Base-by-base conservation (phyloP, 495 filamentous ascomycete species). In the Tetracladium marchalianum region DNA sequence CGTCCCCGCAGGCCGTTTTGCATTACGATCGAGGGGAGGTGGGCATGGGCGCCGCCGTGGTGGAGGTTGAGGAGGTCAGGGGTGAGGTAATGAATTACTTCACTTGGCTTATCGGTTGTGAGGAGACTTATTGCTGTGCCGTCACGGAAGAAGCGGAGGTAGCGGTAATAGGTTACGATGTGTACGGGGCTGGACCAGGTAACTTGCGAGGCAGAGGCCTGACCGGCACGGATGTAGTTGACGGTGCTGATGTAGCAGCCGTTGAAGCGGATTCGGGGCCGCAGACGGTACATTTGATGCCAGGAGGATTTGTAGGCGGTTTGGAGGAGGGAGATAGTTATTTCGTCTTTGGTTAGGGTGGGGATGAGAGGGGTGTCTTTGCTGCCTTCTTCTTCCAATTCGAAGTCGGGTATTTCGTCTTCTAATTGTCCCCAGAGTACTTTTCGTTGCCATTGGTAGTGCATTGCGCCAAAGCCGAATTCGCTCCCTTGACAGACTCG, bases 141-240 rank as follows among this genome's bases (percentile, higher is more conserved):
- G 63, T 96, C 84, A 16, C 87, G 84, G 68, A 93, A 95, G 65
- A 97, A 92, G 11, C 92, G 84, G 0, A 98, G 71, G 61, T 97
- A 98, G 33, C 92, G 85, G 68, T 92, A 97, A 65, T 97, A 98
- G 0, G 92, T 98, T 32, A 98, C 89, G 43, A 96, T 95, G 57
- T 90, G 89, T 15, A 97, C 84, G 11, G 93, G 92, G 16, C 77
- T 81, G 59, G 80, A 80, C 87, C 86, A 93, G 58, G 53, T 80
- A 43, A 60, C 60, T 63, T 60, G 74, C 65, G 64, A 72, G 66
- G 49, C 67, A 51, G 51, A 74, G 64, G 53, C 77, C 64, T 56
- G 80, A 41, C 92, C 92, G 1, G 86, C 66, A 1, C 92, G 84
- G 31, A 84, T 79, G 64, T 98, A 98, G 66, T 97, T 97, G 39